These are phyloP conservation scores for Clitopilus passeckerianus DNA, from an alignment of 768 basidiomycete genomes.

Conservation along the genomic window DNA sequence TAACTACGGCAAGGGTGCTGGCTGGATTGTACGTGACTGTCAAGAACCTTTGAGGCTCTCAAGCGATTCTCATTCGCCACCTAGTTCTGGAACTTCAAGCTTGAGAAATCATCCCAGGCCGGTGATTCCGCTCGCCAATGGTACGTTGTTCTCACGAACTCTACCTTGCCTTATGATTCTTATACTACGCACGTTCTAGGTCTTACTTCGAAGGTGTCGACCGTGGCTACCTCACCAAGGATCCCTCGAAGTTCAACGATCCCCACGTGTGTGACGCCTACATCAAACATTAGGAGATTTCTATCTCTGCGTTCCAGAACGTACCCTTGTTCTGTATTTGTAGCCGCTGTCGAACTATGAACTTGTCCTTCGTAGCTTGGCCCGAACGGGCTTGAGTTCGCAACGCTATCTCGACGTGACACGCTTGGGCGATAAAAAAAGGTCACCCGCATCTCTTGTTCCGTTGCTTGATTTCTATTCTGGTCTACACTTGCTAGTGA, in stretches of 20 bases:
- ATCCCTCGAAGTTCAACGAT: slow-evolving; percentile 54
- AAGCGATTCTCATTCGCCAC: background rate
- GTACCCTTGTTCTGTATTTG: background rate
- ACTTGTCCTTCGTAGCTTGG: no score
- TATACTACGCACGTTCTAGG: slow-evolving; percentile 30
- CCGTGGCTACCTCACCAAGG: slow-evolving; percentile 55
- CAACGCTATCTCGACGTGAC: background rate
- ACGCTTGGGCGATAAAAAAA: background rate
- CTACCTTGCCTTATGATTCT: slow-evolving; percentile 19
- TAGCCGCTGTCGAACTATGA: no score
- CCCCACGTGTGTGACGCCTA: slow-evolving; percentile 63
- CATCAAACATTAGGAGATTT: slow-evolving; percentile 9
- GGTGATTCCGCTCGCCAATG: background rate
- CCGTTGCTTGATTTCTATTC: background rate
- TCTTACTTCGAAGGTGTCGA: slow-evolving; percentile 62
- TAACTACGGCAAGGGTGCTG: slow-evolving; percentile 43
- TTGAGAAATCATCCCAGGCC: background rate
- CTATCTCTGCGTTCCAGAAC: background rate
- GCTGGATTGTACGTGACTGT: slow-evolving; percentile 47
- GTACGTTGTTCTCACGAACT: slow-evolving; percentile 16
- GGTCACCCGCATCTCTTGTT: background rate
- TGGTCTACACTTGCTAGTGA: background rate
- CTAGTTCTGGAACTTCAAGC: slow-evolving; percentile 2
- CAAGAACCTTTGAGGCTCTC: no score
- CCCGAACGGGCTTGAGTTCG: no score